Base-by-base conservation (phyloP, 2,329 filamentous ascomycete species). In the Neocucurbitaria cava region DNA sequence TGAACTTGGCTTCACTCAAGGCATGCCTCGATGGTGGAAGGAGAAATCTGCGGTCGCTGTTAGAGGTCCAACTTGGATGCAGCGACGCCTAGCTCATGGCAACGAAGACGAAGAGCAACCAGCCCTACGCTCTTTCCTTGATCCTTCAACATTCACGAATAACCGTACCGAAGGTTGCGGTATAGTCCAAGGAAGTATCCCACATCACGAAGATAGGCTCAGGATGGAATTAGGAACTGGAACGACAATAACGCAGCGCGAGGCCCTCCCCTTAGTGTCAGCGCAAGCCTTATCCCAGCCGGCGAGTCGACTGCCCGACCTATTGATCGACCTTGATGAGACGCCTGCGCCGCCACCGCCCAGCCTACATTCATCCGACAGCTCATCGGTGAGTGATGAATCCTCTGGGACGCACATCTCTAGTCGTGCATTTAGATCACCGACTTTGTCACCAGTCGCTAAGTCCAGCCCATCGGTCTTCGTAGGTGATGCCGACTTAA, bases 1-100 rank as follows among this genome's bases (percentile, higher is more conserved):
- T 39, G 80, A 83, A 6, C 81, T 96, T 2, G 93, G 93, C 0
- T 83, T 96, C 46, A 76, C 76, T 2, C 36, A 59, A 8, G 75
- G 77, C 2, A 75, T 82, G 15, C 85, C 86, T 8, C 72, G 74
- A 7, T 88, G 86, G 86, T 87, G 80, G 67, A 77, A 79, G 48
- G 81, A 86, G 48, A 80, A 81, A 62, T 64, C 58, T 20, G 69
- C 69, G 1, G 64, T 78, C 4, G 28, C 42, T 28, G 23, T 48
- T 5, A 46, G 56, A 20, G 49, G 52, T 1, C 56, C 48, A 6
- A 72, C 65, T 2, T 72, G 70, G 69, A 61, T 69, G 56, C 59
- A 71, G 52, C 58, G 49, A 15, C 60, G 55, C 11, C 31, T 67
- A 18, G 57, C 59, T 10, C 23, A 56, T 7, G 43, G 33, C 3